Percentiles rank a stretch among this genome's conserved stretches.
These are phyloP conservation scores for Raffaelea deltoideospora DNA, from an alignment of 2,329 filamentous ascomycete genomes.

Conservation along the genomic window DNA sequence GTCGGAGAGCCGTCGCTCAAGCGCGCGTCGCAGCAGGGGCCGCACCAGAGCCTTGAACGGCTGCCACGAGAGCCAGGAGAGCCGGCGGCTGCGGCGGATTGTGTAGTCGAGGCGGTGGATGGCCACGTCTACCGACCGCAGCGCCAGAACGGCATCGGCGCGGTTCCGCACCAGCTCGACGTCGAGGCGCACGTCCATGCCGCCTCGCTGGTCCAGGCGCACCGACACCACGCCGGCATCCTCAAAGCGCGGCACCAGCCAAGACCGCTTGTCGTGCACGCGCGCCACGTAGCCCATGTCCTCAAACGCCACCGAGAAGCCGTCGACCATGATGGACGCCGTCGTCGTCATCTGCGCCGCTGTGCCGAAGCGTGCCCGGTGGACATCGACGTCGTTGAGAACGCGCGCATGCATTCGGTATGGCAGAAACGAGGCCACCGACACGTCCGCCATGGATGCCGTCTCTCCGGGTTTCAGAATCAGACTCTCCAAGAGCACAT, in stretches of 20 bases:
- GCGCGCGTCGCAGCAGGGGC: slow-evolving; percentile 61
- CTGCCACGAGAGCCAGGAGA: slow-evolving; percentile 66
- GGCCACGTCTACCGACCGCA: slow-evolving; percentile 61
- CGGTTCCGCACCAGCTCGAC: slow-evolving; percentile 66
- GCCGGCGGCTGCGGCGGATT: slow-evolving; percentile 57
- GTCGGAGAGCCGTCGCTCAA: slow-evolving; percentile 64
- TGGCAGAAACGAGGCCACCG: slow-evolving; percentile 82
- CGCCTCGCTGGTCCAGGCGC: slow-evolving; percentile 68
- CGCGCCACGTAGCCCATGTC: slow-evolving; percentile 86
- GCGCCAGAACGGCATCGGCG: slow-evolving; percentile 65
- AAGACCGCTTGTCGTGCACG: slow-evolving; percentile 58
- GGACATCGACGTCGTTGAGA: slow-evolving; percentile 73
- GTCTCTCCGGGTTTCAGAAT: slow-evolving; percentile 79
- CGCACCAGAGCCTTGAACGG: slow-evolving; percentile 56
- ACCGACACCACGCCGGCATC: slow-evolving; percentile 81
- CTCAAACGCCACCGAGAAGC: slow-evolving; percentile 68
- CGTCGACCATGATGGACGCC: slow-evolving; percentile 65
- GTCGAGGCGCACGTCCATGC: slow-evolving; percentile 74
- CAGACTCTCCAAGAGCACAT: slow-evolving; percentile 78
- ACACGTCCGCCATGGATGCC: slow-evolving; percentile 66
- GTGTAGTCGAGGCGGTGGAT: slow-evolving; percentile 80
- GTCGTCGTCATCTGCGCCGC: slow-evolving; percentile 51
- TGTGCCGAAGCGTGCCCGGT: slow-evolving; percentile 59
- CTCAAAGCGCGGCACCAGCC: slow-evolving; percentile 53
- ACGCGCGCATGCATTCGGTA: slow-evolving; percentile 70